These are phyloP conservation scores for Teunomyces cretensis DNA, from an alignment of 805 yeast genomes.

Conservation along the genomic window DNA sequence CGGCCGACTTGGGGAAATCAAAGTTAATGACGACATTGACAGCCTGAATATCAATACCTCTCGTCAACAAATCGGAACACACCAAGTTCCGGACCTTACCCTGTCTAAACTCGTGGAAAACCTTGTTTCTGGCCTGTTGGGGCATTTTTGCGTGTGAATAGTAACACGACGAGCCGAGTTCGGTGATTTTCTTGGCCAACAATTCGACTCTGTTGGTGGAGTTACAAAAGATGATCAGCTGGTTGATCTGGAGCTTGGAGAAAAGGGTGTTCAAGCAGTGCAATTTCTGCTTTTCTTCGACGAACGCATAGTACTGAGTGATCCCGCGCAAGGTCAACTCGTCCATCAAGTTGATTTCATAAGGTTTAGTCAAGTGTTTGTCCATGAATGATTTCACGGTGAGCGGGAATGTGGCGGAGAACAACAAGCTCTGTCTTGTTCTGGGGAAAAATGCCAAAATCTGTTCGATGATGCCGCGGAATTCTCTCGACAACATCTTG, in stretches of 20 bases:
- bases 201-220: conserved; percentile 95
- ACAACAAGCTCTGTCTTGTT: conserved; percentile 72
- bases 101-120: conserved; percentile 97
- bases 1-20: conserved; percentile 98
- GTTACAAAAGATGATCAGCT: conserved; percentile 95
- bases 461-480: conserved; percentile 82
- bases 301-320: conserved; percentile 97
- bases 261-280: conserved; percentile 95
- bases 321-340: conserved; percentile 95
- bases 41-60: conserved; percentile 99
- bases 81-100: conserved; percentile 97
- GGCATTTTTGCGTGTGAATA: conserved; percentile 98
- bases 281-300: conserved; percentile 92
- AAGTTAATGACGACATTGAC: conserved; percentile 97
- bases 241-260: conserved; percentile 92
- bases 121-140: conserved; percentile 94
- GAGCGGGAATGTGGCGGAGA: conserved; percentile 95
- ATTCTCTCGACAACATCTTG: conserved; percentile 90
- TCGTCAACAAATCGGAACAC: conserved; percentile 91
- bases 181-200: conserved; percentile 93
- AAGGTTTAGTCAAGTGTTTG: conserved; percentile 83
- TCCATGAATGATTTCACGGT: conserved; percentile 93
- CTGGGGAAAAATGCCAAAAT: conserved; percentile 77
- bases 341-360: conserved; percentile 96
- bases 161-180: conserved; percentile 93